Evolutionary conservation across 2,329 filamentous ascomycete genomes (phyloP).

Genomic region (Parastagonospora nodorum): DNA sequence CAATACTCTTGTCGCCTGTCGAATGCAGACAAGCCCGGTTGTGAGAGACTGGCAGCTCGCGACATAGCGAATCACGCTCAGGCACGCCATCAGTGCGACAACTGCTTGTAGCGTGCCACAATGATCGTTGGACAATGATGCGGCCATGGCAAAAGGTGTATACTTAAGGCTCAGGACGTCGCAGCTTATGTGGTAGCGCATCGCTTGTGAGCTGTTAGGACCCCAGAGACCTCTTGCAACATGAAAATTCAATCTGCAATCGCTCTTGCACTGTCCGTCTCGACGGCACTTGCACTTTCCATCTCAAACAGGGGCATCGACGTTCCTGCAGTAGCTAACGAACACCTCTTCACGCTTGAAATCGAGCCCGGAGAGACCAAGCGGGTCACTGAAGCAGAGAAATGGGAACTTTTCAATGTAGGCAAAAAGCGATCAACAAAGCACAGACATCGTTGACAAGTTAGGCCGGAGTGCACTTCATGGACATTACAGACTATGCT

Average conservation of each 20-base stretch:
- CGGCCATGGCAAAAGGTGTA: neutral
- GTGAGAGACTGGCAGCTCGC: neutral
- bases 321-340: neutral
- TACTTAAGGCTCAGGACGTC: neutral
- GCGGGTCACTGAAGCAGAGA: conserved; percentile 17
- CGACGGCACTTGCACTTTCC: conserved; percentile 6
- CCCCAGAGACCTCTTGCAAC: neutral
- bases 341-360: conserved; percentile 18
- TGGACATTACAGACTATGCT: conserved; percentile 29
- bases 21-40: conserved; percentile 3
- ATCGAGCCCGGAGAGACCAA: conserved; percentile 19
- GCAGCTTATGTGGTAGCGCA: too few species aligned
- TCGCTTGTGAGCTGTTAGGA: neutral
- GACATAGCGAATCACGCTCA: conserved; percentile 1
- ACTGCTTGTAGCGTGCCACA: neutral
- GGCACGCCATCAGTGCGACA: neutral
- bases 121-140: neutral
- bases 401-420: conserved; percentile 20
- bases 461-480: conserved; percentile 41
- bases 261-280: conserved; percentile 9
- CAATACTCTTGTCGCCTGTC: conserved; percentile 16
- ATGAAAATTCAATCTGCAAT: conserved; percentile 13
- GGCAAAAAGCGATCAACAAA: neutral
- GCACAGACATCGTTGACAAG: neutral
- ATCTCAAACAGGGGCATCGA: conserved; percentile 2